Conservation (phyloP, 345 rosid genomes). For the Corchorus capsularis region DNA sequence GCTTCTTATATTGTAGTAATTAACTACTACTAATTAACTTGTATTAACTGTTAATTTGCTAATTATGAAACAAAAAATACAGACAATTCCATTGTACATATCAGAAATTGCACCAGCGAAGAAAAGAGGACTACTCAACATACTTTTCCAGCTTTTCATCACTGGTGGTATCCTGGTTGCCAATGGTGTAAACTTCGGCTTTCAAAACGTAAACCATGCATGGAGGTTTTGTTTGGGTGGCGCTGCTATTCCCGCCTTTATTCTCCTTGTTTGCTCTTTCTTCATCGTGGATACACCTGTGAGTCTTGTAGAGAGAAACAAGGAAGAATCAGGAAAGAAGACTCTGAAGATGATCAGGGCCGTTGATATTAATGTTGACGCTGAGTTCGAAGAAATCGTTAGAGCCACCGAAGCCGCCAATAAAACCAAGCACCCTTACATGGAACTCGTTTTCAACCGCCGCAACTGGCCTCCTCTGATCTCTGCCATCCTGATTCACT, state of each 20-base stretch:
- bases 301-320: slow-evolving; percentile 56
- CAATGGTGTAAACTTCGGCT: slow-evolving; percentile 41
- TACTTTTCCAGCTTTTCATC: slow-evolving; percentile 64
- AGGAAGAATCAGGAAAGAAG: slow-evolving; percentile 31
- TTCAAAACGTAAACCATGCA: slow-evolving; percentile 40
- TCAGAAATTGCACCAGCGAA: slow-evolving; percentile 86
- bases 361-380: slow-evolving; percentile 39
- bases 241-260: slow-evolving; percentile 54
- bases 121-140: slow-evolving; percentile 65
- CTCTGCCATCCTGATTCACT: slow-evolving; percentile 46
- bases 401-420: slow-evolving; percentile 44
- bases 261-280: slow-evolving; percentile 59
- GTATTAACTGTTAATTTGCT: background rate
- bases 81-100: slow-evolving; percentile 77
- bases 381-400: slow-evolving; percentile 46
- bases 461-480: slow-evolving; percentile 49
- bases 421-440: slow-evolving; percentile 41
- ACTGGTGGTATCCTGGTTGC: slow-evolving; percentile 64
- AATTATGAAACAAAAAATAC: slow-evolving; percentile 11
- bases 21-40: no score
- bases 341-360: slow-evolving; percentile 59
- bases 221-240: slow-evolving; percentile 70
- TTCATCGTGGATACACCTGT: slow-evolving; percentile 65
- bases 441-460: slow-evolving; percentile 32
- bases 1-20: no score